Evolutionary conservation across 2,329 filamentous ascomycete species (phyloP), one percentile per base, ranked within the genome.

Genomic region (Dothistroma pini): DNA sequence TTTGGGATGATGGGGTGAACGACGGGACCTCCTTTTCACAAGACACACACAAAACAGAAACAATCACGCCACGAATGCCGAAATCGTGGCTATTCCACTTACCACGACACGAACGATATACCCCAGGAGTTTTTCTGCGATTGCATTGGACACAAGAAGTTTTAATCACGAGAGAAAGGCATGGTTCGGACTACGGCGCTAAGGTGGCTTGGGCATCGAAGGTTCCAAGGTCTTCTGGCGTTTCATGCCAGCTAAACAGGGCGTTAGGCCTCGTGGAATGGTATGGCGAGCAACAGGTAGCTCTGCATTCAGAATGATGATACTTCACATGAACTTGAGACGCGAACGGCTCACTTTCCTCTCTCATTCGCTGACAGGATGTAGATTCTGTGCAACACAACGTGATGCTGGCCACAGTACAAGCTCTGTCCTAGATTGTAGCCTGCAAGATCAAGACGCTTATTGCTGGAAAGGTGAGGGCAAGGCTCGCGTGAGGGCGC

Each of bases 1-100:
- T 47, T 54, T 69, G 29, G 59, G 51, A 21, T 69, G 58, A 65
- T 12, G n/a, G 9, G 16, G 31, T 22, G 10, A 21, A 9, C 12
- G 4, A n/a, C 35, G 19, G 29, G n/a, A 41, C 21, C 44, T 2
- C 2, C n/a, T 14, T n/a, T 35, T 8, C 16, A 22, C n/a, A 25
- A 50, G 11, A 56, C 22, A 47, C 16, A 9, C 44, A 35, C n/a
- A 35, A 5, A 53, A 53, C 31, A 35, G 51, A 11, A 25, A 31
- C 22, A 3, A 53, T 14, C n/a, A 21, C 16, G 6, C 31, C n/a
- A n/a, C n/a, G 22, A 53, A 44, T 44, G 41, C 8, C 16, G n/a
- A 14, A 29, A 32, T 32, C 16, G 8, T 31, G 22, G 31, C 14
- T 35, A 29, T 29, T 29, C 14, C 41, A n/a, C 41, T 31, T 29